Base-by-base conservation (phyloP, 2,329 filamentous ascomycete genomes). In the Hortaea sp. region DNA sequence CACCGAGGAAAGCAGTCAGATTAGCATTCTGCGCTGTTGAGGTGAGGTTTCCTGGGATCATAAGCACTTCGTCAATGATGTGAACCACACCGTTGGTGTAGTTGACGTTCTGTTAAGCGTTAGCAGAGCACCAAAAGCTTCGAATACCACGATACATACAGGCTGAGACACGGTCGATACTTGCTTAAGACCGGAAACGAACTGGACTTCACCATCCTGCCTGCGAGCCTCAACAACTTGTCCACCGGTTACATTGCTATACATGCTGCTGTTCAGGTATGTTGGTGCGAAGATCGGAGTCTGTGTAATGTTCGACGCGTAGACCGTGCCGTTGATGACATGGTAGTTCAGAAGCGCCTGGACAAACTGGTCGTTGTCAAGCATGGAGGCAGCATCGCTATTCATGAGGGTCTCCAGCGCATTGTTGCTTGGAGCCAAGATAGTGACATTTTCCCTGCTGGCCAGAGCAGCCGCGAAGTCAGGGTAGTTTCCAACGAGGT, bases 241-340 rank as follows among this genome's bases (percentile, higher is more conserved):
- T 1, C 78, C 78, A 31, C 72, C 75, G 3, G 76, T 78, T 7
- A 83, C 71, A 47, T 79, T 80, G 52, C 73, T 67, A 58, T 74
- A 82, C 0, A 67, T 64, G 20, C 65, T 43, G 51, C 77, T 71
- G 12, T 64, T 73, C 45, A 83, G 64, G 6, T 74, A 58, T 2
- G 72, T 74, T 10, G 69, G 69, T 1, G 70, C 56, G 54, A 78
- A 77, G 7, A 49, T 39, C 6, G 61, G 59, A n/a, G 58, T 59
- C 11, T 49, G 45, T 7, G 58, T 55, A 34, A 69, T 67, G 39
- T 58, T 65, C 46, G 71, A 63, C 4, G 63, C 57, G 5, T 53
- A 54, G 52, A 73, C 70, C 1, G 68, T 71, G 34, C 77, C 78
- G 47, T 75, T 72, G 6, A 82, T 60, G 13, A 81, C 69, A 57